Conservation (phyloP, 2,329 filamentous ascomycete species). For the Pyrenochaeta sp. region DNA sequence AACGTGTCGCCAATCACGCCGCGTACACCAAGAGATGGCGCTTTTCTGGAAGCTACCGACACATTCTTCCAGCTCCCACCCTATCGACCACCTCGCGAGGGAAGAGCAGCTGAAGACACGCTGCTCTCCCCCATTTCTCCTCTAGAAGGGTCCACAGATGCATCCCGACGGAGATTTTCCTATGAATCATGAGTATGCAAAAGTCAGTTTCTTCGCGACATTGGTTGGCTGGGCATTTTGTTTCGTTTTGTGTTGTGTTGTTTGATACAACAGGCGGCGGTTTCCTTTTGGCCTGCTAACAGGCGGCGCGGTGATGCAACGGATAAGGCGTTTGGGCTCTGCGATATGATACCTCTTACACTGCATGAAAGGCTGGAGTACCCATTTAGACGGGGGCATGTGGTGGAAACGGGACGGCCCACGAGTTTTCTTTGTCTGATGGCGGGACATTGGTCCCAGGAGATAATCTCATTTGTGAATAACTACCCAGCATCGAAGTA, state of each 20-base stretch:
- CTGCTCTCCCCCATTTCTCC: slow-evolving; percentile 46
- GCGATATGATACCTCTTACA: slow-evolving; percentile 17
- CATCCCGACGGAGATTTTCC: slow-evolving; percentile 46
- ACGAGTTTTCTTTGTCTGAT: slow-evolving; percentile 9
- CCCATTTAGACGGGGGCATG: slow-evolving; percentile 17
- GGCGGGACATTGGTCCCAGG: slow-evolving; percentile 2
- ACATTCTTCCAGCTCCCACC: slow-evolving; percentile 39
- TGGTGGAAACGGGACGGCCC: slow-evolving; percentile 8
- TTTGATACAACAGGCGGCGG: slow-evolving; percentile 8
- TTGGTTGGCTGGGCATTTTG: slow-evolving; percentile 2
- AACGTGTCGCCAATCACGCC: slow-evolving; percentile 41
- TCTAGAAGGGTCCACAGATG: slow-evolving; percentile 36
- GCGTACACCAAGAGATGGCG: slow-evolving; percentile 41
- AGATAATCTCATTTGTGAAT: slow-evolving; percentile 10
- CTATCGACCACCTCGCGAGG: slow-evolving; percentile 29
- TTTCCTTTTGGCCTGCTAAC: slow-evolving; percentile 1
- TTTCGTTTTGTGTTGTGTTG: slow-evolving; percentile 11
- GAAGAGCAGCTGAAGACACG: slow-evolving; percentile 34
- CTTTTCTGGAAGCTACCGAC: slow-evolving; percentile 39
- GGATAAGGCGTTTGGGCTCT: slow-evolving; percentile 20
- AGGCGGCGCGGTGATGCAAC: slow-evolving; percentile 5
- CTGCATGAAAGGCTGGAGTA: slow-evolving; percentile 15
- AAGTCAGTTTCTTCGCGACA: slow-evolving; percentile 17
- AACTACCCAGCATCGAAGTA: slow-evolving; percentile 4
- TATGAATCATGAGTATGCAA: slow-evolving; percentile 45